Conservation (phyloP, 2,329 filamentous ascomycete genomes). For the Macrophomina pseudophaseolina region DNA sequence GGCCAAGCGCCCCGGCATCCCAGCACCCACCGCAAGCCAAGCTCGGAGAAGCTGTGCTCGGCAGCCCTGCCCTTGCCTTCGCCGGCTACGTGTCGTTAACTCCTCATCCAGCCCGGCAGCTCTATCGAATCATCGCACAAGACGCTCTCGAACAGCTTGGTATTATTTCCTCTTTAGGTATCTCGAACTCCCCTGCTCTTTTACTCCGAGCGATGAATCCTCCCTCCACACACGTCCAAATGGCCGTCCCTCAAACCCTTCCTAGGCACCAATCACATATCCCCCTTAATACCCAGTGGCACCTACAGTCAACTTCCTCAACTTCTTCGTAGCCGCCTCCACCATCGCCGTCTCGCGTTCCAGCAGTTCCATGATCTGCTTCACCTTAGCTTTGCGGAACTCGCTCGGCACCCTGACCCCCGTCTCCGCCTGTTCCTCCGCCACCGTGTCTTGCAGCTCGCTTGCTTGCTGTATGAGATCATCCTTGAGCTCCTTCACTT, state of each 20-base stretch:
- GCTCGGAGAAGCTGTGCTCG: constrained; percentile 8
- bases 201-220: neutral
- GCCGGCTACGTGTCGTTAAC: constrained; percentile 19
- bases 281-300: constrained; percentile 13
- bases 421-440: constrained; percentile 29
- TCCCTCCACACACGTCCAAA: neutral
- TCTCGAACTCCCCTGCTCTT: neutral
- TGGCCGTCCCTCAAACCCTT: constrained; percentile 5
- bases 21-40: constrained; percentile 8
- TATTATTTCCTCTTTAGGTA: constrained; percentile 25
- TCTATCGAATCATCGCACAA: neutral
- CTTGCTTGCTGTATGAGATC: constrained; percentile 49
- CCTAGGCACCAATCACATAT: neutral
- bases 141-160: constrained; percentile 8
- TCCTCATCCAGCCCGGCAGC: neutral
- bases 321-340: constrained; percentile 38
- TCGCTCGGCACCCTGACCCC: constrained; percentile 38
- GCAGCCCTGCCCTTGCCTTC: neutral
- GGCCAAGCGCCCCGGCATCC: constrained; percentile 9
- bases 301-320: constrained; percentile 33
- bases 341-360: constrained; percentile 41
- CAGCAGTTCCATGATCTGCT: constrained; percentile 41
- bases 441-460: constrained; percentile 27
- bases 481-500: constrained; percentile 60
- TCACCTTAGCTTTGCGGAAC: constrained; percentile 41